These are phyloP conservation scores for Lyophyllum atratum DNA, from an alignment of 768 basidiomycete genomes.

Conservation along the genomic window DNA sequence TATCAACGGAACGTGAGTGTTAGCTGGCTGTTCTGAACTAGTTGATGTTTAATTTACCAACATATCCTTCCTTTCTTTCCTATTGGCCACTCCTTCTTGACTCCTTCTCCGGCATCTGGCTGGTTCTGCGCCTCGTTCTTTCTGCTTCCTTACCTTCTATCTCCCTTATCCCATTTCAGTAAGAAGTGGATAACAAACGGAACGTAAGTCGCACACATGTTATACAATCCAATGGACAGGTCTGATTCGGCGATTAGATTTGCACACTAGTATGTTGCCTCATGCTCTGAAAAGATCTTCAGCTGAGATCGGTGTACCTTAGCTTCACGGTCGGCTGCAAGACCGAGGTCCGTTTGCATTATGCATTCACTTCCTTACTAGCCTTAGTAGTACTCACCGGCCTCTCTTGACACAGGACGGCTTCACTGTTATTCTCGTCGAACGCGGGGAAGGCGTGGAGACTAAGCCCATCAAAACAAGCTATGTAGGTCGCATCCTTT, in stretches of 20 bases:
- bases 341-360: slow-evolving; percentile 42
- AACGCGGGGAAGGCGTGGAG: slow-evolving; percentile 79
- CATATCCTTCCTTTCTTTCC: slow-evolving; percentile 9
- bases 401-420: slow-evolving; percentile 41
- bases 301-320: background rate
- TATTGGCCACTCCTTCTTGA: background rate
- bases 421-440: slow-evolving; percentile 85
- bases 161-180: slow-evolving; percentile 33
- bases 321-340: slow-evolving; percentile 71
- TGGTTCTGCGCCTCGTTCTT: background rate
- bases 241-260: slow-evolving; percentile 28
- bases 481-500: slow-evolving; percentile 30
- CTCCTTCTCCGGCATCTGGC: background rate
- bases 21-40: background rate
- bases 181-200: slow-evolving; percentile 90
- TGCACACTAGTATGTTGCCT: slow-evolving; percentile 41
- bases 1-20: slow-evolving; percentile 61
- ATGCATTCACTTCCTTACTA: background rate
- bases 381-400: background rate
- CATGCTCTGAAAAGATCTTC: background rate
- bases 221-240: background rate
- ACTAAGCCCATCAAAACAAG: slow-evolving; percentile 85
- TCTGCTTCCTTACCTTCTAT: slow-evolving; percentile 4
- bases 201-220: slow-evolving; percentile 39
- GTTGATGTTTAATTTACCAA: slow-evolving; percentile 1